Base-by-base conservation (phyloP, 164 flowering plant species). In the Pachysandra terminalis region DNA sequence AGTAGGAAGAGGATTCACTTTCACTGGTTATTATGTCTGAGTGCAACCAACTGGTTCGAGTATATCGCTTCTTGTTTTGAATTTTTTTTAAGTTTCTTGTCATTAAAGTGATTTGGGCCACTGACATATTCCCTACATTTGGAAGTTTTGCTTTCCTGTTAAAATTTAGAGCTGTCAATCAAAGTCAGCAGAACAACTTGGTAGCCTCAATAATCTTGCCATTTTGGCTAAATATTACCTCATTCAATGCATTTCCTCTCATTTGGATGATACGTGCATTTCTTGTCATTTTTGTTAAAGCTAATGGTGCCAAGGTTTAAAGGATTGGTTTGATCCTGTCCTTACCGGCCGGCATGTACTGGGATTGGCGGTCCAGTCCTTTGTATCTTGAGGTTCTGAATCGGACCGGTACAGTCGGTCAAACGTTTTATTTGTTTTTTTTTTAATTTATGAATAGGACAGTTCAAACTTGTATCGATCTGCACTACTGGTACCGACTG, bases 1-100 rank as follows among this genome's bases (percentile, higher is more conserved):
- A 19, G 76, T 81, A 1, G 89, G 89, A 17, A 63, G 89, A 28
- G 91, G 91, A 51, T 84, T 84, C 64, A 81, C 86, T 1, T 63
- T 86, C 69, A 81, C 84, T 21, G 83, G 85, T 62, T 81, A 85
- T 70, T 56, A 81, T 69, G 80, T 78, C 58, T 82, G 77, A 82
- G 21, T 41, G 23, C 37, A 54, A n/a, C n/a, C n/a, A n/a, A 40
- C 41, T 61, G 9, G 8, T 26, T 65, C 26, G 28, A 45, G 21
- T 35, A 65, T 45, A 40, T 32, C 53, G 17, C 61, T 56, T 51
- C 48, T 49, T 68, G 62, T 61, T 17, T n/a, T 28, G 52, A 62
- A 28, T 57, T 37, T 23, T 72, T 61, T 40, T 40, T 5, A 59
- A 69, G 45, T 65, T 59, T 48, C 19, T 19, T 32, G 26, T 62